Percentiles rank a stretch among this genome's conserved stretches.
Conservation (phyloP, 768 basidiomycete species). For the Podaxis sp. region DNA sequence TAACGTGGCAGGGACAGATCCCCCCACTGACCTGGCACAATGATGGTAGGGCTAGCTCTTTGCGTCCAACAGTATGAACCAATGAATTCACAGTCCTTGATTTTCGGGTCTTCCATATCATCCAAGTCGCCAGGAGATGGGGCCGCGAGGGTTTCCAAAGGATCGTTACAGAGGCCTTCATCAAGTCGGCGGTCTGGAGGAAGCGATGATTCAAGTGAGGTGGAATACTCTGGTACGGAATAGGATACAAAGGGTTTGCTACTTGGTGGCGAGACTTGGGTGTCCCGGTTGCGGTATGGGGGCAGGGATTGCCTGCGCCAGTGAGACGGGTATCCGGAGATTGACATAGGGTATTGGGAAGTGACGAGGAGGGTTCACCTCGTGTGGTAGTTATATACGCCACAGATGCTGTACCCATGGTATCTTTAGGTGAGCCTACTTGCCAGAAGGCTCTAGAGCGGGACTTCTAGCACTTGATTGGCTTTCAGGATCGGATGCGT, state of each 20-base stretch:
- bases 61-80: constrained; percentile 58
- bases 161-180: constrained; percentile 27
- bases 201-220: constrained; percentile 9
- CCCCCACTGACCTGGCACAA: constrained; percentile 37
- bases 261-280: constrained; percentile 5
- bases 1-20: background rate
- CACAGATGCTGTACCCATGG: background rate
- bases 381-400: background rate
- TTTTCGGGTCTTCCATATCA: constrained; percentile 25
- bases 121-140: constrained; percentile 13
- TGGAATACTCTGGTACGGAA: background rate
- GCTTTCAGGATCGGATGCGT: background rate
- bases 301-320: constrained; percentile 8
- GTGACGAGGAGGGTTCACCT: background rate
- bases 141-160: constrained; percentile 23
- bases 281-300: background rate
- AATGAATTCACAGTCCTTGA: constrained; percentile 34
- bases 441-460: constrained; percentile 1
- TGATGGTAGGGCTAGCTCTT: constrained; percentile 42
- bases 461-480: constrained; percentile 9
- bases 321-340: background rate
- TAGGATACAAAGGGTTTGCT: constrained; percentile 10
- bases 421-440: background rate
- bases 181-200: constrained; percentile 32
- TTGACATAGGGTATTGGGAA: background rate